phyloP scores from a whole-genome alignment of 2,329 filamentous ascomycete species.

The Colletotrichum viniferum region DNA sequence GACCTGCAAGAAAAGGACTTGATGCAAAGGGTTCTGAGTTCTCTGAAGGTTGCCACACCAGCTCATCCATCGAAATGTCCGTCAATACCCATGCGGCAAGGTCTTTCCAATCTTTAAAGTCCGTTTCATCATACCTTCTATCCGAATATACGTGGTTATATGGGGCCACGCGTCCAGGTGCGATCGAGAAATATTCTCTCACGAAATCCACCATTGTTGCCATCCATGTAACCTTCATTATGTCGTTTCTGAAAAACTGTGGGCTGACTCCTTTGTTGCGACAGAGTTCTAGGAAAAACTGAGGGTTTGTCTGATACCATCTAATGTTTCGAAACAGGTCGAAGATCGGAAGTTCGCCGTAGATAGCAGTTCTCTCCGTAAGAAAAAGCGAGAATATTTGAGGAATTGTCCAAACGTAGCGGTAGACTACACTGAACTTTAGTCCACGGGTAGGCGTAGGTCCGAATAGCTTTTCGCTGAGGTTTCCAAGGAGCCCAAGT shows the following conservation, averaged over 20 bases:
- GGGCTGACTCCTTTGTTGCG: background rate
- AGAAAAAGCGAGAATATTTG: background rate
- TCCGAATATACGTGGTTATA: too few species aligned
- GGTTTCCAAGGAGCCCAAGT: background rate
- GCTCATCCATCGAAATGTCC: background rate
- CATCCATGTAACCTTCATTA: fast-evolving
- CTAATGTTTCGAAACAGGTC: background rate
- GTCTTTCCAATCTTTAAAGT: background rate
- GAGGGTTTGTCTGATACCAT: background rate
- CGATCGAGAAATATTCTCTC: background rate
- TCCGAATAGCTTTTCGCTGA: too few species aligned
- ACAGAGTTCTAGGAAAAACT: background rate
- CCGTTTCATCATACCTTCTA: too few species aligned
- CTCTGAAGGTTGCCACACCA: background rate
- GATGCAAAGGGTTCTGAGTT: fast-evolving
- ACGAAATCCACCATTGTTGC: too few species aligned
- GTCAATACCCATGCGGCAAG: background rate
- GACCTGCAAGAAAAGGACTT: too few species aligned
- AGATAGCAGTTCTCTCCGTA: fast-evolving
- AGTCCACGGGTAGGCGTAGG: too few species aligned
- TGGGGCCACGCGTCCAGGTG: too few species aligned
- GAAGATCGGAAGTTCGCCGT: fast-evolving
- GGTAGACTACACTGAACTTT: too few species aligned
- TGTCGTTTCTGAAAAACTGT: background rate
- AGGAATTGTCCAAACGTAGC: background rate